Percentiles rank a stretch among this genome's conserved stretches.
Evolutionary conservation across 208 protist genomes (phyloP).

Genomic region (Wallacemonas sp.): DNA sequence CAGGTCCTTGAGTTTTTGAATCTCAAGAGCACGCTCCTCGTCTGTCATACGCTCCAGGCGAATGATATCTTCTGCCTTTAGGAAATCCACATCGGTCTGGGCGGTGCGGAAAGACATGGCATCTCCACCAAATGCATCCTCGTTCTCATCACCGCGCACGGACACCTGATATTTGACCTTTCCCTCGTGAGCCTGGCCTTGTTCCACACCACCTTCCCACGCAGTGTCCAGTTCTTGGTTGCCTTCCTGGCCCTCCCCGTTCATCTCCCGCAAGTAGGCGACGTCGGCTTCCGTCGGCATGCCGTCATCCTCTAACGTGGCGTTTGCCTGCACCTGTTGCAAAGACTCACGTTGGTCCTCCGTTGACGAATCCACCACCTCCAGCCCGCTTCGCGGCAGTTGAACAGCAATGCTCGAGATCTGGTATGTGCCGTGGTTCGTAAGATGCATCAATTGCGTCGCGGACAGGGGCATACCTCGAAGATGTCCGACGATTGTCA

Average conservation of each 20-base stretch:
- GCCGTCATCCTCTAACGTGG: constrained; percentile 69
- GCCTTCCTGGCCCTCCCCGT: constrained; percentile 18
- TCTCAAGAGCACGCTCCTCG: constrained; percentile 69
- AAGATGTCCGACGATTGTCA: constrained; percentile 70
- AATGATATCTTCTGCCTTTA: constrained; percentile 79
- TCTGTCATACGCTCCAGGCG: constrained; percentile 84
- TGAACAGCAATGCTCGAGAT: constrained; percentile 56
- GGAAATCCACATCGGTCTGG: constrained; percentile 84
- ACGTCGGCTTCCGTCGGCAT: constrained; percentile 77
- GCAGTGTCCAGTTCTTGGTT: constrained; percentile 25
- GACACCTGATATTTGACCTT: constrained; percentile 16
- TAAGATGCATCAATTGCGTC: constrained; percentile 81
- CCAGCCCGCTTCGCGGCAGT: constrained; percentile 20
- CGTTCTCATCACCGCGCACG: constrained; percentile 30
- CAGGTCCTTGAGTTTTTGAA: constrained; percentile 69
- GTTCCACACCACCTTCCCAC: constrained; percentile 72
- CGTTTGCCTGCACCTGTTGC: constrained; percentile 74
- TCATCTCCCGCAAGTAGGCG: constrained; percentile 42
- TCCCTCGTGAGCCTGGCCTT: not conserved
- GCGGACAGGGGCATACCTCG: constrained; percentile 75
- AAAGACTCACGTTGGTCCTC: constrained; percentile 66
- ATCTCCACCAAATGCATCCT: constrained; percentile 58
- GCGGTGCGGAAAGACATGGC: constrained; percentile 74
- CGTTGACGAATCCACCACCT: constrained; percentile 51
- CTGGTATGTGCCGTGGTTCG: constrained; percentile 89